A percentile compares a stretch with the other conserved stretches of the same genome.
These are phyloP conservation scores for Cryptococcus floricola DNA, from an alignment of 1,284 basidiomycete species.

Conservation along the genomic window DNA sequence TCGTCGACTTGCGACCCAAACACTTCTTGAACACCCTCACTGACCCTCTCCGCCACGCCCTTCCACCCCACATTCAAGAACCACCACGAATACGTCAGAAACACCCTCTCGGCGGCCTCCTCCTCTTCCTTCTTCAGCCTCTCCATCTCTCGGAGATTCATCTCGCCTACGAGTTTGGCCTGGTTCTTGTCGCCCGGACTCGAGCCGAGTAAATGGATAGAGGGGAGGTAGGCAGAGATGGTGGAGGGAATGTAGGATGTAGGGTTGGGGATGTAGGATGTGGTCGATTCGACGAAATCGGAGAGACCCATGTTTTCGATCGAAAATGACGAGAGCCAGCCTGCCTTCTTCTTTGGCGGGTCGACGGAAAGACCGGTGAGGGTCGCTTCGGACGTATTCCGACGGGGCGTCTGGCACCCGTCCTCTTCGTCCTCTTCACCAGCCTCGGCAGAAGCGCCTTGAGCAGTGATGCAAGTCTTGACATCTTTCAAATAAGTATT, in stretches of 20 bases:
- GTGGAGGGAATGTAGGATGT: conserved; percentile 13
- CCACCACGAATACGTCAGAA: conserved; percentile 49
- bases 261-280: conserved; percentile 18
- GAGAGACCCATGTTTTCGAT: conserved; percentile 31
- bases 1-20: conserved; percentile 35
- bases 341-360: conserved; percentile 3
- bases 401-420: conserved; percentile 2
- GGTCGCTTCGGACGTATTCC: background rate
- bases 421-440: conserved; percentile 3
- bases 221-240: conserved; percentile 13
- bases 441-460: background rate
- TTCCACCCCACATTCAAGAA: conserved; percentile 48
- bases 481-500: conserved; percentile 42
- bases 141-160: conserved; percentile 5
- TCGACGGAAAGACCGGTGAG: background rate
- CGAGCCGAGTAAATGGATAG: background rate
- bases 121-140: conserved; percentile 20
- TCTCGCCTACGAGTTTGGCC: background rate
- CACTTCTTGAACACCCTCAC: conserved; percentile 35
- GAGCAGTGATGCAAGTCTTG: conserved; percentile 8
- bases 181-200: background rate
- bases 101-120: conserved; percentile 42
- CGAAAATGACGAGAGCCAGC: conserved; percentile 33
- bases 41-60: conserved; percentile 32
- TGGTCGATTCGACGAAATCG: conserved; percentile 20